phyloP scores from a whole-genome alignment of 2,329 filamentous ascomycete genomes.

The Colletotrichum gigasporum region DNA sequence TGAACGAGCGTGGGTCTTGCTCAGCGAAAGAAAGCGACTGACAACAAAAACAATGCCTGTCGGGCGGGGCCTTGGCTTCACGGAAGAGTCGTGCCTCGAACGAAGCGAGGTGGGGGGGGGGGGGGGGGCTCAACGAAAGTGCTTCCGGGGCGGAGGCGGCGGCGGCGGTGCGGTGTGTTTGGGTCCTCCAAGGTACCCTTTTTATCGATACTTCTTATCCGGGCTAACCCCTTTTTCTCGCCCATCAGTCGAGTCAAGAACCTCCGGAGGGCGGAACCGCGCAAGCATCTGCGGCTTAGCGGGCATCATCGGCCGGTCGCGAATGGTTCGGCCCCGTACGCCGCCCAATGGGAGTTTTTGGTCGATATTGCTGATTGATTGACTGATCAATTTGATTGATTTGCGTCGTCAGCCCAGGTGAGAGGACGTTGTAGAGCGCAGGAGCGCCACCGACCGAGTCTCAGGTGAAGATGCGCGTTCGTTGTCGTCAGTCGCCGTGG shows the following conservation, averaged over 20 bases:
- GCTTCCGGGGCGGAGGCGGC: too few relatives aligned
- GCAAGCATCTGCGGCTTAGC: conserved; percentile 19
- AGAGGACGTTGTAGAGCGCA: too few relatives aligned
- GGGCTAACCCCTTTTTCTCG: not conserved
- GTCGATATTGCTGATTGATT: not conserved
- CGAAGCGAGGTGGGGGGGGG: too few relatives aligned
- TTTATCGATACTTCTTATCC: not conserved
- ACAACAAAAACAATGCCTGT: too few relatives aligned
- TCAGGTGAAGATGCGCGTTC: conserved; percentile 17
- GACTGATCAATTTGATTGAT: too few relatives aligned
- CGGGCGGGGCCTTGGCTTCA: too few relatives aligned
- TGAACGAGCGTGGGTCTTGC: conserved; percentile 11
- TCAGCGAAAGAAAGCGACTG: not conserved
- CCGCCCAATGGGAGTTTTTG: not conserved
- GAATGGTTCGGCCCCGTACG: not conserved
- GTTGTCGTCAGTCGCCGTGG: too few relatives aligned
- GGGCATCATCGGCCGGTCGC: not conserved
- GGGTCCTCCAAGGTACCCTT: not conserved
- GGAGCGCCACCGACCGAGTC: too few relatives aligned
- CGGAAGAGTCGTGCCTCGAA: not conserved
- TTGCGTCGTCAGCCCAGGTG: too few relatives aligned
- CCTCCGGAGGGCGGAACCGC: conserved; percentile 7
- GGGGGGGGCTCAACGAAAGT: too few relatives aligned
- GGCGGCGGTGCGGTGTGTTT: not conserved
- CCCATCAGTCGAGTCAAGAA: too few relatives aligned